phyloP scores from a whole-genome alignment of 2,329 filamentous ascomycete species.

The Penicillium sp. region DNA sequence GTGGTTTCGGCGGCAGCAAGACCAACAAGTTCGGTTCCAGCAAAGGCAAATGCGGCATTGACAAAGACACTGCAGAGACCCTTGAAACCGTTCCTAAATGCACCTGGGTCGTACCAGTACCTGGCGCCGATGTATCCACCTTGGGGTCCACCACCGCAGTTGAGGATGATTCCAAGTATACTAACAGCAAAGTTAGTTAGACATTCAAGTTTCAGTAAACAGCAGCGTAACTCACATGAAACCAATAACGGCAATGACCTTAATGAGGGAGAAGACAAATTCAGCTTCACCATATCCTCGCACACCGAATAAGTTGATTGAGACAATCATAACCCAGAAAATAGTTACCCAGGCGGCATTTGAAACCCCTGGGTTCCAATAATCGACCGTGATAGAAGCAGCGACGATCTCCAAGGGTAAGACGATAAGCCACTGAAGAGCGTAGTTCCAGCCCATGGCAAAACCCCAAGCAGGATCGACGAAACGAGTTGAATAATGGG shows the following conservation, averaged over 20 bases:
- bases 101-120: conserved; percentile 72
- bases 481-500: conserved; percentile 83
- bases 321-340: conserved; percentile 66
- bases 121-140: conserved; percentile 70
- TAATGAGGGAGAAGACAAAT: conserved; percentile 77
- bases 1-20: conserved; percentile 52
- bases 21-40: conserved; percentile 55
- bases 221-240: conserved; percentile 58
- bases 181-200: conserved; percentile 36
- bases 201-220: neutral
- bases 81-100: conserved; percentile 59
- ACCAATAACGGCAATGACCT: conserved; percentile 74
- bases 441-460: conserved; percentile 93
- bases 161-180: conserved; percentile 75
- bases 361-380: conserved; percentile 60
- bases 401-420: conserved; percentile 80
- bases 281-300: conserved; percentile 84
- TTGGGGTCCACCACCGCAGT: conserved; percentile 66
- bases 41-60: conserved; percentile 55
- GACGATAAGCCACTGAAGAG: conserved; percentile 76
- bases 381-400: conserved; percentile 72
- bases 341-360: conserved; percentile 72
- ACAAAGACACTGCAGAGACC: conserved; percentile 57
- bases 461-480: conserved; percentile 91
- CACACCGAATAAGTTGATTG: conserved; percentile 80